Evolutionary conservation across 345 rosid species (phyloP).

Genomic region (Cardamine occulta): DNA sequence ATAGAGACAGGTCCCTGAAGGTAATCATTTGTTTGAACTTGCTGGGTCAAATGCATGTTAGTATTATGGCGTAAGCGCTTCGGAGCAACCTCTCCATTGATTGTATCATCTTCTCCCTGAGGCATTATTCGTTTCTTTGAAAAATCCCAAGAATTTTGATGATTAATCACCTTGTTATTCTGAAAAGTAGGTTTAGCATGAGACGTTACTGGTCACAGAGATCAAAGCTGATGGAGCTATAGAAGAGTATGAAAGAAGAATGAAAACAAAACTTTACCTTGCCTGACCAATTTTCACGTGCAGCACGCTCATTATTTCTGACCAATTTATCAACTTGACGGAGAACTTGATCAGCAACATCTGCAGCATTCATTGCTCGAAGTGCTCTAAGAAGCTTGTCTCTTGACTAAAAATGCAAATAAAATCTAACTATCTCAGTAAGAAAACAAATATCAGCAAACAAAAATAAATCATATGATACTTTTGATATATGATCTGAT

Average conservation of each 20-base stretch:
- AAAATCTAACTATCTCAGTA: slow-evolving; percentile 31
- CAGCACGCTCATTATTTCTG: slow-evolving; percentile 81
- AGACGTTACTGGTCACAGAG: slow-evolving; percentile 28
- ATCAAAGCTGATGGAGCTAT: slow-evolving; percentile 28
- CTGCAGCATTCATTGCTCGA: slow-evolving; percentile 89
- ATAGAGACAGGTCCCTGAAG: slow-evolving; percentile 54
- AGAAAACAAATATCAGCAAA: slow-evolving; percentile 22
- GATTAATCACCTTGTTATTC: slow-evolving; percentile 75
- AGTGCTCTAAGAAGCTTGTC: slow-evolving; percentile 80
- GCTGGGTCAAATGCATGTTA: slow-evolving; percentile 44
- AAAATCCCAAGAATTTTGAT: slow-evolving; percentile 60
- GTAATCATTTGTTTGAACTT: slow-evolving; percentile 56
- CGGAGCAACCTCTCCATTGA: slow-evolving; percentile 61
- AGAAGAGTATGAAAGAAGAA: slow-evolving; percentile 28
- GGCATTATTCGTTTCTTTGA: slow-evolving; percentile 71
- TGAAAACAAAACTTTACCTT: slow-evolving; percentile 52
- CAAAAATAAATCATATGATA: slow-evolving; percentile 19
- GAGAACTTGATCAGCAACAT: slow-evolving; percentile 93
- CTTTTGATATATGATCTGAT: slow-evolving; percentile 23
- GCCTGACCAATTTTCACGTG: slow-evolving; percentile 69
- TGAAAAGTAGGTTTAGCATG: slow-evolving; percentile 46
- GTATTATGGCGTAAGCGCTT: slow-evolving; percentile 66
- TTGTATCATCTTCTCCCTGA: slow-evolving; percentile 62
- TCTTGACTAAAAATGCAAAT: slow-evolving; percentile 66
- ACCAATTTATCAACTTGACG: slow-evolving; percentile 91